Evolutionary conservation across 768 basidiomycete genomes (phyloP).

Genomic region (Leccinum olivaceopallidum): DNA sequence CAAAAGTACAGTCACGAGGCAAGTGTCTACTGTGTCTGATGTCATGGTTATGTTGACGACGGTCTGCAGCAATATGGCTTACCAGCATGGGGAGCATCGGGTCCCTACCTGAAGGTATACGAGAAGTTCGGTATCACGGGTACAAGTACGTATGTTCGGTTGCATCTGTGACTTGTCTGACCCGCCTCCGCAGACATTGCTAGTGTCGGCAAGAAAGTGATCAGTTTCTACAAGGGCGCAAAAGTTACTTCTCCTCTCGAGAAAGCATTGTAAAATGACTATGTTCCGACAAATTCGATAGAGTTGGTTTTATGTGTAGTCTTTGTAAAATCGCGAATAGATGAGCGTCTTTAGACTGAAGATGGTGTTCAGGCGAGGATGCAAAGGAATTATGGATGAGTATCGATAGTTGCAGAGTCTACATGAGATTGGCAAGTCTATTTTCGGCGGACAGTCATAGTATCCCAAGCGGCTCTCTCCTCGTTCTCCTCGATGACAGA

Average conservation of each 20-base stretch:
- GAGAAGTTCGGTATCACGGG: slow-evolving; percentile 88
- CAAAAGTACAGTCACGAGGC: slow-evolving; percentile 86
- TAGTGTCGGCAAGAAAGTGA: slow-evolving; percentile 78
- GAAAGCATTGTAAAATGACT: slow-evolving; percentile 56
- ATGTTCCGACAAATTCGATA: background rate
- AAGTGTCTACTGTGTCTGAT: slow-evolving; percentile 14
- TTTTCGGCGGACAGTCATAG: slow-evolving; percentile 66
- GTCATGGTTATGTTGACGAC: background rate
- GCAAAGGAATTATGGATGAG: slow-evolving; percentile 13
- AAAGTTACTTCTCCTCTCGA: slow-evolving; percentile 72
- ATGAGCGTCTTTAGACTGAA: background rate
- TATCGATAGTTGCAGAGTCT: slow-evolving; percentile 25
- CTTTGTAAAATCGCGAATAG: slow-evolving; percentile 16
- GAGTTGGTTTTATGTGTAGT: slow-evolving; percentile 12
- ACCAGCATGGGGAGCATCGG: slow-evolving; percentile 81
- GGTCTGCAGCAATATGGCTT: slow-evolving; percentile 64
- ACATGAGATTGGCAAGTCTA: slow-evolving; percentile 39
- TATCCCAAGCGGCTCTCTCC: slow-evolving; percentile 85
- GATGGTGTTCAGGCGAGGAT: background rate
- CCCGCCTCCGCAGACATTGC: slow-evolving; percentile 60
- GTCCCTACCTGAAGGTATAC: slow-evolving; percentile 88
- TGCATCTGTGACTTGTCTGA: slow-evolving; percentile 11
- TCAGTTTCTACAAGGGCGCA: slow-evolving; percentile 81
- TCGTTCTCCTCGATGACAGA: slow-evolving; percentile 72
- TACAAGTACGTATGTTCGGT: slow-evolving; percentile 47